Evolutionary conservation across 2,329 filamentous ascomycete species (phyloP), one percentile per base, ranked within the genome.

Genomic region (Colletotrichum orchidophilum): DNA sequence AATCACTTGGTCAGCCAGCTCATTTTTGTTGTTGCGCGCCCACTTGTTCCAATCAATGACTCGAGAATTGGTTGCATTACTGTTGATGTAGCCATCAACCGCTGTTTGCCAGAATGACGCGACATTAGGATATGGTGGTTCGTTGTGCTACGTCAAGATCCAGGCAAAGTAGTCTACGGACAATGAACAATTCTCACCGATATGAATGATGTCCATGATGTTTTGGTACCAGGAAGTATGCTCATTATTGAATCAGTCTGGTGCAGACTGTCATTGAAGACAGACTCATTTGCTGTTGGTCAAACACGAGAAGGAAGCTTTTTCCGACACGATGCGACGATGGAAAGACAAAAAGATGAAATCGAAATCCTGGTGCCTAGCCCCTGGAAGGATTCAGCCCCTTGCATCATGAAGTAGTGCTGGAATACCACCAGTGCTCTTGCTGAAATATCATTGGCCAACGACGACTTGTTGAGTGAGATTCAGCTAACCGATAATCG

Each of bases 11-110:
- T 15, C 18, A n/a, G 26, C 33, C 26, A 69, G 9, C 35, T 39
- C 15, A 3, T 53, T 24, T 35, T 42, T 12, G 42, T 72, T 67
- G 1, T 21, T 50, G 27, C 71, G 68, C 13, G 31, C n/a, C 68
- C 68, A 72, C 11, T 69, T 60, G n/a, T 73, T 68, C 68, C 68
- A 69, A 11, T 72, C 60, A 18, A 73, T 49, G 31, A 72, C 7
- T 9, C 49, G 35, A 21, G 31, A 9, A 33, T 46, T 58, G 11
- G 18, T 61, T 4, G 61, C 15, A 15, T 35, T 8, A 46, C 27
- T 29, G 49, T 54, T 29, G 21, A 42, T 35, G 15, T 61, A 26
- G 1, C 39, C 15, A 15, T 46, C 42, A 7, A 57, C 50, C 29
- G 68, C 53, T 15, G 33, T 12, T 7, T 53, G 71, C 71, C 71